Conservation (phyloP, 257 asterid species). For the Petunia axillaris region DNA sequence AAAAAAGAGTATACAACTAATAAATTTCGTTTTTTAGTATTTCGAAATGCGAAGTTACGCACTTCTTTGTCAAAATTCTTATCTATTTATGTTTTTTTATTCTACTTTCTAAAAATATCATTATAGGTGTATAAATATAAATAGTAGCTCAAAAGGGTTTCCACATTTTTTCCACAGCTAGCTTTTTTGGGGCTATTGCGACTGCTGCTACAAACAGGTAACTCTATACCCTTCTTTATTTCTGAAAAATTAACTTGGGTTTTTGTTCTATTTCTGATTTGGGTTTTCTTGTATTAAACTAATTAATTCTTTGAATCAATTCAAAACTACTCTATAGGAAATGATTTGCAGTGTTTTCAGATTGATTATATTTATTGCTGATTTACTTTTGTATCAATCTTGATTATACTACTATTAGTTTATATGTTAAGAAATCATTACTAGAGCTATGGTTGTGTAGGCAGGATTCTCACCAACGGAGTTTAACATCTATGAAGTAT, state of each 20-base stretch:
- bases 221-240: not conserved
- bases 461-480: not conserved
- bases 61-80: too few relatives aligned
- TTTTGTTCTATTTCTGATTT: not conserved
- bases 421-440: not conserved
- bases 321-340: not conserved
- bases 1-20: too few relatives aligned
- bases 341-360: not conserved
- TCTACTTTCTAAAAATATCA: not conserved
- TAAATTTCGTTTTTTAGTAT: too few relatives aligned
- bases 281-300: not conserved
- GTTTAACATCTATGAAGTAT: too few relatives aligned
- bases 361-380: not conserved
- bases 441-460: not conserved
- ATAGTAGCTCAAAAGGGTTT: constrained; percentile 20
- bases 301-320: not conserved
- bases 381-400: not conserved
- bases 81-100: too few relatives aligned
- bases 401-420: not conserved
- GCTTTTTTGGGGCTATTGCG: constrained; percentile 8
- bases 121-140: not conserved
- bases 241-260: not conserved
- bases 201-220: constrained; percentile 14
- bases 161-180: constrained; percentile 5
- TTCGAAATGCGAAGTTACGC: too few relatives aligned